A percentile compares a stretch with the other conserved stretches of the same genome.
Evolutionary conservation across 2,329 filamentous ascomycete species (phyloP).

Genomic region (Verticillium klebahnii): DNA sequence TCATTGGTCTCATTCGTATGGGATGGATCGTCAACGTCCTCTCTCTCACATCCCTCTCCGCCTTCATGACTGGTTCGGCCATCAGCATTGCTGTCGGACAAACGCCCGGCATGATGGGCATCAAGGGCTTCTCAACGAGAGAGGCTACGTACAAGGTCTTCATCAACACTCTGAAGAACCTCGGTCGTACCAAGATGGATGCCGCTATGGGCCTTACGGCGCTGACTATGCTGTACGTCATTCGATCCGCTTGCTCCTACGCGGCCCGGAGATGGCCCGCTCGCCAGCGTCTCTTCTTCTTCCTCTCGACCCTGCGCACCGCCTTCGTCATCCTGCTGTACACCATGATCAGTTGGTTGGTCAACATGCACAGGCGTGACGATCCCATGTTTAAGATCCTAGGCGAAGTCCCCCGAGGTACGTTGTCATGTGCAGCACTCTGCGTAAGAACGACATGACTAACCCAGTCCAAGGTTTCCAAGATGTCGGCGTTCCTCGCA

Average conservation of each 20-base stretch:
- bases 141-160: constrained; percentile 77
- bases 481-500: constrained; percentile 66
- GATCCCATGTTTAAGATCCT: constrained; percentile 71
- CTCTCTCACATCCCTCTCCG: constrained; percentile 81
- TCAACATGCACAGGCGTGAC: constrained; percentile 63
- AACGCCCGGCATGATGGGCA: constrained; percentile 75
- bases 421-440: no score
- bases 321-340: constrained; percentile 90
- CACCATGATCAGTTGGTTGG: constrained; percentile 83
- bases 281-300: constrained; percentile 76
- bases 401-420: constrained; percentile 63
- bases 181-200: constrained; percentile 66
- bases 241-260: constrained; percentile 61
- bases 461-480: constrained; percentile 57
- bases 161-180: constrained; percentile 73
- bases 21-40: constrained; percentile 95
- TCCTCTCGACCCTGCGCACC: constrained; percentile 83
- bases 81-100: constrained; percentile 85
- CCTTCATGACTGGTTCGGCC: constrained; percentile 96
- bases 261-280: constrained; percentile 65
- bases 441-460: no score
- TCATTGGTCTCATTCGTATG: constrained; percentile 72
- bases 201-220: constrained; percentile 86
- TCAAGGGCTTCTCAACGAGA: constrained; percentile 68
- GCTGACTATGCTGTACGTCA: constrained; percentile 69